Conservation (phyloP, 257 asterid genomes). For the Eucommia ulmoides region DNA sequence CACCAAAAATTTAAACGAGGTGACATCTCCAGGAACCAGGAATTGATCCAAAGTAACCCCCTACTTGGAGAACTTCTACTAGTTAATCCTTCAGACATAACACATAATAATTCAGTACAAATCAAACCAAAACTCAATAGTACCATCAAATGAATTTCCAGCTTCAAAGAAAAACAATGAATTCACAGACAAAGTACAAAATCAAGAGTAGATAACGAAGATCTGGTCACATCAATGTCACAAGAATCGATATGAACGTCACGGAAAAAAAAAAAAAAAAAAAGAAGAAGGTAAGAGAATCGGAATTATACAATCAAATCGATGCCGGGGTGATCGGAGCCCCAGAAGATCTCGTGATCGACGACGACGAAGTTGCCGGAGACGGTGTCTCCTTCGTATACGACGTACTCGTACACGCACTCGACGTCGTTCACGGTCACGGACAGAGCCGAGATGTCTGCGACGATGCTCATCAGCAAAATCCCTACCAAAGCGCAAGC, state of each 20-base stretch:
- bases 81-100: background rate
- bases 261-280: too few relatives aligned
- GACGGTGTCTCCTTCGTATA: constrained; percentile 56
- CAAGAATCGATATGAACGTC: background rate
- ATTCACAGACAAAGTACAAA: background rate
- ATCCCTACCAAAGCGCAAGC: constrained; percentile 21
- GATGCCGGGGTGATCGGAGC: constrained; percentile 59
- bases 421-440: constrained; percentile 56
- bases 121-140: background rate
- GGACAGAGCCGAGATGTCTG: constrained; percentile 36
- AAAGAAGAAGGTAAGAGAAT: background rate
- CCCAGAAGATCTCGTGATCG: constrained; percentile 71
- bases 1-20: too few relatives aligned
- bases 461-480: constrained; percentile 23
- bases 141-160: background rate
- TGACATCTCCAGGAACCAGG: too few relatives aligned
- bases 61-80: too few relatives aligned
- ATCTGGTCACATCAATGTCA: background rate
- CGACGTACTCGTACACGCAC: constrained; percentile 76
- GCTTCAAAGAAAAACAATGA: background rate
- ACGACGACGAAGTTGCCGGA: constrained; percentile 78
- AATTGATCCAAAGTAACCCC: too few relatives aligned
- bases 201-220: background rate
- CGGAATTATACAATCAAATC: constrained; percentile 43
- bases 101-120: background rate